Evolutionary conservation across 2,329 filamentous ascomycete species (phyloP).

Genomic region (Colletotrichum sp.): DNA sequence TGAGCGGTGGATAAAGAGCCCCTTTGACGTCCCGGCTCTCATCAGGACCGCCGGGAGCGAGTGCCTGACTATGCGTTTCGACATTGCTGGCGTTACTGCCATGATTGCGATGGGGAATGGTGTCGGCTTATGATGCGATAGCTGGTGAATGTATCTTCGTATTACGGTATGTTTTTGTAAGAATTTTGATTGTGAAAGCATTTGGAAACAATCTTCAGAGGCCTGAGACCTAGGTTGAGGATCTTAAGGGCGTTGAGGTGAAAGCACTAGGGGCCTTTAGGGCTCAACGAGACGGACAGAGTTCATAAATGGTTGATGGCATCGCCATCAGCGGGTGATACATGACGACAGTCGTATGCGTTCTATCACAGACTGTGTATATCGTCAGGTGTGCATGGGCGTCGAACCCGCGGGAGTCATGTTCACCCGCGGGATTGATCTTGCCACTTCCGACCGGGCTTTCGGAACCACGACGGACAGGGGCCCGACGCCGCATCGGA

Average conservation of each 20-base stretch:
- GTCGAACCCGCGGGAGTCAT: constrained; percentile 1
- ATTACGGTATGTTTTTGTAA: background rate
- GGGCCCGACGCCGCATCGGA: background rate
- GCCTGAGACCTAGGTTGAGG: background rate
- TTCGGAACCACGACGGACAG: background rate
- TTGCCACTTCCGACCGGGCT: background rate
- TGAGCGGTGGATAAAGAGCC: constrained; percentile 59
- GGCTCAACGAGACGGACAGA: background rate
- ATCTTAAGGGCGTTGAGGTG: background rate
- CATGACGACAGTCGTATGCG: no score
- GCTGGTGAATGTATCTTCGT: background rate
- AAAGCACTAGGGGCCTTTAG: background rate
- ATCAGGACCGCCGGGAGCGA: constrained; percentile 60
- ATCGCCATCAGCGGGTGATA: background rate
- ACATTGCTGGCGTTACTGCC: background rate
- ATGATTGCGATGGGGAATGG: background rate
- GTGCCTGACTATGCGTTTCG: constrained; percentile 19
- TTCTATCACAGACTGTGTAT: background rate
- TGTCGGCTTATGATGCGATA: background rate
- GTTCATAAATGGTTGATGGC: background rate
- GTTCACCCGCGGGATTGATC: background rate
- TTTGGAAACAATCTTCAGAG: background rate
- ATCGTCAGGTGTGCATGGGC: background rate
- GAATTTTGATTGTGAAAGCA: background rate
- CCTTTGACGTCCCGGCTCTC: constrained; percentile 68